Conservation (phyloP, 1,284 basidiomycete species). For the Pterulicium gracile region DNA sequence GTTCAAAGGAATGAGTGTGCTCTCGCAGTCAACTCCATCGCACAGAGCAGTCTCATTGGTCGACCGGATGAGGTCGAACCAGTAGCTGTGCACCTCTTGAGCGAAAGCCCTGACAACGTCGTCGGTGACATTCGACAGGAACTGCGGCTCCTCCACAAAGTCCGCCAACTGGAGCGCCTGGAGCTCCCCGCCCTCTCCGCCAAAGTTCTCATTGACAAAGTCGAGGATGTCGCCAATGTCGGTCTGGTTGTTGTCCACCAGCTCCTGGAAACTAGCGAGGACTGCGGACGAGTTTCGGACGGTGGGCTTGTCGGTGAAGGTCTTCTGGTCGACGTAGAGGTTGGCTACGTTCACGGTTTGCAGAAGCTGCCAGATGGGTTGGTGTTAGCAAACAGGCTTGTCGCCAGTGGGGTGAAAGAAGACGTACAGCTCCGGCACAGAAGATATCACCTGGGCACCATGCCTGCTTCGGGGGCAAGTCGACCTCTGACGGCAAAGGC, state of each 20-base stretch:
- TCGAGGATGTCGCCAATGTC: conserved; percentile 52
- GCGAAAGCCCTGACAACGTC: conserved; percentile 65
- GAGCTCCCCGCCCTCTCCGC: conserved; percentile 80
- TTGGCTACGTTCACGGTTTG: conserved; percentile 79
- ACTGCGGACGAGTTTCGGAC: conserved; percentile 53
- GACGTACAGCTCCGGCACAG: conserved; percentile 66
- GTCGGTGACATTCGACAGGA: conserved; percentile 66
- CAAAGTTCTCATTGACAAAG: conserved; percentile 73
- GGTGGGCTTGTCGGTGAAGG: conserved; percentile 86
- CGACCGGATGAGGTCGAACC: conserved; percentile 66
- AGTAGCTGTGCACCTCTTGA: conserved; percentile 72
- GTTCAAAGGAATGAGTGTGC: conserved; percentile 80
- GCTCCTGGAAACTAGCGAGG: conserved; percentile 55
- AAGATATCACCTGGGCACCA: conserved; percentile 79
- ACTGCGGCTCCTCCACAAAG: conserved; percentile 57
- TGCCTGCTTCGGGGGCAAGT: conserved; percentile 60
- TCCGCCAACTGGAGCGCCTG: conserved; percentile 49
- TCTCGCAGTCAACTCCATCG: conserved; percentile 55
- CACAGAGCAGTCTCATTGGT: conserved; percentile 70
- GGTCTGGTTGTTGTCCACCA: conserved; percentile 28
- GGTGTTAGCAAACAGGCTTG: conserved; percentile 4
- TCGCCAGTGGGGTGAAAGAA: background rate
- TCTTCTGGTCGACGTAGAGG: conserved; percentile 77
- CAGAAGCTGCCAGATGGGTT: conserved; percentile 39
- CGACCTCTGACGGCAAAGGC: conserved; percentile 53